These are phyloP conservation scores for Umbelopsis ramanniana DNA, from an alignment of 192 early-diverging fungal genomes.

Conservation along the genomic window DNA sequence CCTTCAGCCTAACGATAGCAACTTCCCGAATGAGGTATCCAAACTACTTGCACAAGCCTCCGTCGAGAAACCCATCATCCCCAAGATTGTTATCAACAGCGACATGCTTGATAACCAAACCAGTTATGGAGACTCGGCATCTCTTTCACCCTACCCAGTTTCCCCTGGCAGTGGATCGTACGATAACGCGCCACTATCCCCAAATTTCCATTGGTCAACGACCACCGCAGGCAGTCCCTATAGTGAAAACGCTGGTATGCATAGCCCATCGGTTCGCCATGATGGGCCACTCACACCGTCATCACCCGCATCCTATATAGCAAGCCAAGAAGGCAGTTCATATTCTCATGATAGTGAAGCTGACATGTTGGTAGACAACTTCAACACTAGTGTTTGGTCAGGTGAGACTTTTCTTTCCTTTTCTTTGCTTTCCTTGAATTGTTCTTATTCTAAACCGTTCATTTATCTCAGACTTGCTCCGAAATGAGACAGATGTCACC, in stretches of 20 bases:
- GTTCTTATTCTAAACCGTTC: not conserved
- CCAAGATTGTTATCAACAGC: constrained; percentile 1
- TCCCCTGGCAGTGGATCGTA: not conserved
- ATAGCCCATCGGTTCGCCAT: not conserved
- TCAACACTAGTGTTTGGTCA: not conserved
- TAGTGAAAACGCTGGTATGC: not conserved
- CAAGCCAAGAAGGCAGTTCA: not conserved
- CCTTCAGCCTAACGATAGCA: not conserved
- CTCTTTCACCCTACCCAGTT: not conserved
- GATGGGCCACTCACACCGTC: not conserved
- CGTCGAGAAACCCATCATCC: not conserved
- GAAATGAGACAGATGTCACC: not conserved
- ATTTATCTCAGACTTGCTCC: not conserved
- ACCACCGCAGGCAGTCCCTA: not conserved
- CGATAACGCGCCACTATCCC: not conserved
- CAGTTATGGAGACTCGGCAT: not conserved
- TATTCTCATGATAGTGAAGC: constrained; percentile 1
- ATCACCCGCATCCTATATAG: not conserved
- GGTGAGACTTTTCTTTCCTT: not conserved
- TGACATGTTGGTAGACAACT: not conserved
- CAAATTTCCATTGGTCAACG: not conserved
- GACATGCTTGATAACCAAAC: not conserved
- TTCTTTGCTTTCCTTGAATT: not conserved
- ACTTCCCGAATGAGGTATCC: not conserved
- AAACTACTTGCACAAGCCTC: not conserved